Evolutionary conservation across 106 monocot species (phyloP).

Genomic region (Dioscorea dumetorum): DNA sequence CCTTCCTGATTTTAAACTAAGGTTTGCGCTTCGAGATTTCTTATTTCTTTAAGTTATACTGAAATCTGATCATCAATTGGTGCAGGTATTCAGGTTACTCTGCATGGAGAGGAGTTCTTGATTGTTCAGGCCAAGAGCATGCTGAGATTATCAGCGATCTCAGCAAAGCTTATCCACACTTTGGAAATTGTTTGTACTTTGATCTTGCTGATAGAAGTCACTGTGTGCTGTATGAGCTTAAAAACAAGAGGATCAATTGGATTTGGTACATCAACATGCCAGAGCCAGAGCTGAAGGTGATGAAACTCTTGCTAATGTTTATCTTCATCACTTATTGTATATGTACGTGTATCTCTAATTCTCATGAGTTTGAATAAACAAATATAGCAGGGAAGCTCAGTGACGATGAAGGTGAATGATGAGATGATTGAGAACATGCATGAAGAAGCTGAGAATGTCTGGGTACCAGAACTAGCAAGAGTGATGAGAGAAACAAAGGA

Average conservation of each 20-base stretch:
- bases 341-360: not conserved
- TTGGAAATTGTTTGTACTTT: conserved; percentile 75
- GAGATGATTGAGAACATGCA: conserved; percentile 56
- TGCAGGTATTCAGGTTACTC: conserved; percentile 77
- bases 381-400: conserved; percentile 45
- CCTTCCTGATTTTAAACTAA: conserved; percentile 60
- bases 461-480: conserved; percentile 55
- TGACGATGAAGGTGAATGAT: conserved; percentile 49
- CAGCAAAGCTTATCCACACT: conserved; percentile 52
- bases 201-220: conserved; percentile 63
- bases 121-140: conserved; percentile 45
- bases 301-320: not conserved
- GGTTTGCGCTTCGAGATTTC: conserved; percentile 21
- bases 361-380: not conserved
- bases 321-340: not conserved
- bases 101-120: conserved; percentile 85
- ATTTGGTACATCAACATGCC: conserved; percentile 75
- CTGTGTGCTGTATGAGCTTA: conserved; percentile 72
- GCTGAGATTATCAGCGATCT: conserved; percentile 38
- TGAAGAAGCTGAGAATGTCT: conserved; percentile 44
- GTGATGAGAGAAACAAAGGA: conserved; percentile 59
- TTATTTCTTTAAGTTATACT: not conserved
- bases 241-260: conserved; percentile 68
- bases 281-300: conserved; percentile 60
- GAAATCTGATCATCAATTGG: not conserved